phyloP scores from a whole-genome alignment of 148 eudicot genomes.

The Limonium bicolor region DNA sequence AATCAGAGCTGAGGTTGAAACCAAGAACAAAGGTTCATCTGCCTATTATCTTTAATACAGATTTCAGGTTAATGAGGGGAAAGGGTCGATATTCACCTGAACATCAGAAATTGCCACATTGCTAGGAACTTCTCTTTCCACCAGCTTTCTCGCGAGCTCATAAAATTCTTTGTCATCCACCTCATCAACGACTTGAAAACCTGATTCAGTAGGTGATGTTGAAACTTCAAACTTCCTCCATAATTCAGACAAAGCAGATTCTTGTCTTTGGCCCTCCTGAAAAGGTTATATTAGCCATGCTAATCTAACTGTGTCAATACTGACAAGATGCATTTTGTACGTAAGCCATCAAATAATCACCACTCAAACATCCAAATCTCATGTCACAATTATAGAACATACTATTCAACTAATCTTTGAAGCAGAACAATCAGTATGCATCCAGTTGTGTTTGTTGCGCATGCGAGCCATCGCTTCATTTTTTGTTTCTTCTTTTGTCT shows the following conservation, averaged over 20 bases:
- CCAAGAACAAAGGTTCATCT: background rate
- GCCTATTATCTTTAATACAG: too few relatives aligned
- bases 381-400: background rate
- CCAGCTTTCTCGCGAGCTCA: constrained; percentile 35
- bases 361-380: too few relatives aligned
- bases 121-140: constrained; percentile 17
- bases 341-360: too few relatives aligned
- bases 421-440: too few relatives aligned
- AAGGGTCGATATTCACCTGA: constrained; percentile 16
- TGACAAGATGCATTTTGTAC: too few relatives aligned
- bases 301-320: too few relatives aligned
- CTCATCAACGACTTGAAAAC: constrained; percentile 39
- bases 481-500: too few relatives aligned
- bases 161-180: constrained; percentile 59
- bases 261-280: constrained; percentile 46
- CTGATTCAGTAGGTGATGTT: constrained; percentile 23
- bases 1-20: constrained; percentile 5
- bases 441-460: too few relatives aligned
- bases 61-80: background rate
- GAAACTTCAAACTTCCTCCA: constrained; percentile 41
- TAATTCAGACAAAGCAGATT: constrained; percentile 47
- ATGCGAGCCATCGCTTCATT: too few relatives aligned
- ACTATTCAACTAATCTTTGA: background rate
- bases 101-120: constrained; percentile 17
- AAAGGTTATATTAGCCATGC: too few relatives aligned